Base-by-base conservation (phyloP, 805 yeast genomes). In the Monosporozyma aerobia region DNA sequence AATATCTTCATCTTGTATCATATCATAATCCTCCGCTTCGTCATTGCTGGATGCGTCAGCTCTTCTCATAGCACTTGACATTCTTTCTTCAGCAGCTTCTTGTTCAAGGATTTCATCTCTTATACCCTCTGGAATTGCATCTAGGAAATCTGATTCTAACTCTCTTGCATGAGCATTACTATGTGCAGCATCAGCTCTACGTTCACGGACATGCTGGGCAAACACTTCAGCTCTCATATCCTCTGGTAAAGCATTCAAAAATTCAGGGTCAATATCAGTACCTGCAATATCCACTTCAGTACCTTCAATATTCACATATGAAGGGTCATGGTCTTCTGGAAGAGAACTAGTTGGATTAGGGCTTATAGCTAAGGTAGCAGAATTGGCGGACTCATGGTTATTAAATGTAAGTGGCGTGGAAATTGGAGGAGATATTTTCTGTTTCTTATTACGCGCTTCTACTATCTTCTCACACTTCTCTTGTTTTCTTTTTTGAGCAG, bases 171-270 rank as follows among this genome's bases (percentile, higher is more conserved):
- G 71, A 1, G 69, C 63, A 0, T 80, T 73, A 63, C 55, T 70
- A 44, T 68, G 62, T 13, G 70, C 64, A 1, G 77, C 87, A 71
- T 73, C 80, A 45, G 74, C 84, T 54, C 94, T 74, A 54, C 90
- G 73, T 58, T 87, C 94, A 44, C 90, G 73, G 6, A 89, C 73
- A 62, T 90, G 96, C 56, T 89, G 92, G 0, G 90, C 80, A 63
- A 87, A 82, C 0, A 90, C 97, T 62, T 90, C 97, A 56, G 89
- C 95, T 49, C 97, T 74, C 87, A 90, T 86, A 51, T 87, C 94
- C 45, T 88, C 96, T 0, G 97, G 97, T 39, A 90, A 74, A 0
- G 96, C 97, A 60, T 84, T 85, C 55, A 90, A 73, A 64, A 89
- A 90, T 58, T 87, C 92, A 0, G 96, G 95, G 69, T 90, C 97